A percentile compares a stretch with the other conserved stretches of the same genome.
phyloP scores from a whole-genome alignment of 306 rosid species.

The Pyrus bretschneideri region DNA sequence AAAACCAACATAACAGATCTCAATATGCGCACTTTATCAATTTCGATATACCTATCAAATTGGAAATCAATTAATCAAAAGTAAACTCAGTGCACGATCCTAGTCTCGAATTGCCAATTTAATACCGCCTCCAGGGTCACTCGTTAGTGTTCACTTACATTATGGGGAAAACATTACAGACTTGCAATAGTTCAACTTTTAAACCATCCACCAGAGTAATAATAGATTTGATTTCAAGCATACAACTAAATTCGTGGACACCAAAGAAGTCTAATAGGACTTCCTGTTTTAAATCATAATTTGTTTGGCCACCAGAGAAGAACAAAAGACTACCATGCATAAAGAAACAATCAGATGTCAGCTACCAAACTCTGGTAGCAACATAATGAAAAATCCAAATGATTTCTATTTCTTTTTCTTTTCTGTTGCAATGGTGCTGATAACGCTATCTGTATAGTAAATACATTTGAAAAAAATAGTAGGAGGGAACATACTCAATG shows the following conservation, averaged over 20 bases:
- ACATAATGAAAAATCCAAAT: neutral
- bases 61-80: neutral
- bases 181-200: neutral
- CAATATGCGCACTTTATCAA: neutral
- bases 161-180: neutral
- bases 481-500: conserved; percentile 49
- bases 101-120: neutral
- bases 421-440: neutral
- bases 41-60: neutral
- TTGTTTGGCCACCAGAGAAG: neutral
- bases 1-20: neutral
- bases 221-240: neutral
- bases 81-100: neutral
- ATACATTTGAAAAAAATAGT: neutral
- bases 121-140: neutral
- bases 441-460: neutral
- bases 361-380: neutral
- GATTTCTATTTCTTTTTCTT: neutral
- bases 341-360: neutral
- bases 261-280: neutral
- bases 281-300: neutral
- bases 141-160: neutral
- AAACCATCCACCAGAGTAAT: too few species aligned
- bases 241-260: neutral
- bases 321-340: neutral